Evolutionary conservation across 805 yeast genomes (phyloP).

Genomic region (Komagataella mondaviorum): DNA sequence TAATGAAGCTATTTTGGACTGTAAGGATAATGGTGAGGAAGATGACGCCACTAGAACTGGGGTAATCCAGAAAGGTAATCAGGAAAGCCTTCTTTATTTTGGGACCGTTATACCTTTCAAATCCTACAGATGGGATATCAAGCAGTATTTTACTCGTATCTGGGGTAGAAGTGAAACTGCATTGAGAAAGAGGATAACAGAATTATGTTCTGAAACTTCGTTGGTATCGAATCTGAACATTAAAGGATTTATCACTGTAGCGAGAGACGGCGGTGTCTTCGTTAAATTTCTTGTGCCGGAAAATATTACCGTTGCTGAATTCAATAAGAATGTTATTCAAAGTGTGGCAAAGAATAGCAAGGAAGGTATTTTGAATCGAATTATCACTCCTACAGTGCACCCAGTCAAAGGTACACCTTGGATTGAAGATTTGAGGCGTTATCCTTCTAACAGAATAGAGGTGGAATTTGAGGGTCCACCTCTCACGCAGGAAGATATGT

Average conservation of each 20-base stretch:
- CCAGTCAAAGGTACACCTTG: constrained; percentile 89
- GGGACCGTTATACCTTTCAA: constrained; percentile 36
- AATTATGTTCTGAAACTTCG: constrained; percentile 8
- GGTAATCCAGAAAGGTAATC: constrained; percentile 33
- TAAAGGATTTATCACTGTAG: constrained; percentile 52
- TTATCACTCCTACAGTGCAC: constrained; percentile 41
- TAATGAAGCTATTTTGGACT: constrained; percentile 15
- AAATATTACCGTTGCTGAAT: constrained; percentile 30
- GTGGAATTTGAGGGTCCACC: constrained; percentile 68
- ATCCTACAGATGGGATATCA: constrained; percentile 28
- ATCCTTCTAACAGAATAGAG: constrained; percentile 49
- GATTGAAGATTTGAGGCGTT: constrained; percentile 84
- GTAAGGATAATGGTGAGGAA: constrained; percentile 40
- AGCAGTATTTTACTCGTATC: constrained; percentile 26
- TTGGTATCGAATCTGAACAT: constrained; percentile 21
- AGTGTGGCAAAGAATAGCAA: constrained; percentile 17
- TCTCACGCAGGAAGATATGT: constrained; percentile 65
- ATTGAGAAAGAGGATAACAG: constrained; percentile 13
- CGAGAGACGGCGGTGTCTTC: constrained; percentile 90
- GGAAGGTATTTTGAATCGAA: constrained; percentile 21
- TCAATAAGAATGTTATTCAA: constrained; percentile 32
- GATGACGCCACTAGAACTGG: constrained; percentile 43
- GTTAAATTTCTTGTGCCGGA: constrained; percentile 59
- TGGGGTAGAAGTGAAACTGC: constrained; percentile 23
- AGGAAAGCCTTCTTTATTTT: constrained; percentile 41